Percentiles rank a stretch among this genome's conserved stretches.
phyloP scores from a whole-genome alignment of 2,329 filamentous ascomycete species.

The Colletotrichum graminicola region DNA sequence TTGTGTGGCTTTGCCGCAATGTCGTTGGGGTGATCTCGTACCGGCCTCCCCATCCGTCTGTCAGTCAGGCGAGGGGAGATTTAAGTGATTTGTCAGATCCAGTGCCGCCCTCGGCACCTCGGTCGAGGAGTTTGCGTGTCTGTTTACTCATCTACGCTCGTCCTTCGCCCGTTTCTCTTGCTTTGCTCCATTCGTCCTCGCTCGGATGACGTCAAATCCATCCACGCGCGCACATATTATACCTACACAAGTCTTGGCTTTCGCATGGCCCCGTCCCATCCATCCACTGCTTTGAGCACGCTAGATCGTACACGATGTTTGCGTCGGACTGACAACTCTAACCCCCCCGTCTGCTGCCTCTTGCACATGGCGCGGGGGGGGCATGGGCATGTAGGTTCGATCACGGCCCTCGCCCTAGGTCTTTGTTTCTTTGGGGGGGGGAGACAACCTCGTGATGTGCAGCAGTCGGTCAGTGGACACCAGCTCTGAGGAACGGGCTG shows the following conservation, averaged over 20 bases:
- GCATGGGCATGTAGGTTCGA: not conserved
- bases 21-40: not conserved
- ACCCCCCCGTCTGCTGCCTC: conserved; percentile 7
- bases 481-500: not conserved
- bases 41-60: no score
- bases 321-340: not conserved
- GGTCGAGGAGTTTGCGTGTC: not conserved
- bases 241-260: not conserved
- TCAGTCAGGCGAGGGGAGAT: no score
- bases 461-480: not conserved
- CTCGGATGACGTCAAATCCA: not conserved
- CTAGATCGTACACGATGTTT: conserved; percentile 13
- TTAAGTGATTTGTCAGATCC: no score
- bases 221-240: not conserved
- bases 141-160: not conserved
- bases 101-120: no score
- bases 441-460: not conserved
- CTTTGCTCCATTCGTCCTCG: not conserved
- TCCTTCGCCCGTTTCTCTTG: not conserved
- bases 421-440: not conserved
- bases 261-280: not conserved
- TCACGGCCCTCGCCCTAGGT: not conserved
- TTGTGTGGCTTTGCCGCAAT: not conserved
- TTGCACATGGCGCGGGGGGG: not conserved
- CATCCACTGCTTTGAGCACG: conserved; percentile 3